Conservation (phyloP, 1,139 yeast genomes). For the Magnusiomyces ingens region DNA sequence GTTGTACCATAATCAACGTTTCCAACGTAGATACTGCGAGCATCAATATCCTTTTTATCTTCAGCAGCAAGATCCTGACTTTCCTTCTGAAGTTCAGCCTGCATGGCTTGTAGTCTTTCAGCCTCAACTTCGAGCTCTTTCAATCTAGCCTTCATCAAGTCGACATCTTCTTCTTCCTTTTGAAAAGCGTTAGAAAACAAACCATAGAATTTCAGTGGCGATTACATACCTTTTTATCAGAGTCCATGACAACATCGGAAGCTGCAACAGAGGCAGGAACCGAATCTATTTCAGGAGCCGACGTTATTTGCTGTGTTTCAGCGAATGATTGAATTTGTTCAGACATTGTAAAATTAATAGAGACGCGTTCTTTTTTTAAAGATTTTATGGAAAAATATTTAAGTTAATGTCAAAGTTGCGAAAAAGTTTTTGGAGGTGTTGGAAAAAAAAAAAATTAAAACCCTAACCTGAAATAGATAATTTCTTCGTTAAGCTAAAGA, state of each 20-base stretch:
- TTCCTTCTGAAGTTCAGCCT: slow-evolving; percentile 43
- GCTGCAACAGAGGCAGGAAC: too few relatives aligned
- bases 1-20: slow-evolving; percentile 77
- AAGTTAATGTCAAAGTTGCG: neutral
- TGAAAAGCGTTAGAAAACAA: neutral
- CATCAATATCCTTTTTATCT: slow-evolving; percentile 56
- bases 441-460: neutral
- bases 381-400: neutral
- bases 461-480: too few relatives aligned
- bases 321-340: neutral
- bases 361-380: neutral
- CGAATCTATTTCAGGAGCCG: too few relatives aligned
- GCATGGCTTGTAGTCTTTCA: slow-evolving; percentile 46
- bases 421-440: neutral
- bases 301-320: neutral
- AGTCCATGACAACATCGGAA: too few relatives aligned
- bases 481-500: too few relatives aligned
- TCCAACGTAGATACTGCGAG: slow-evolving; percentile 79
- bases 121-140: slow-evolving; percentile 49
- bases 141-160: slow-evolving; percentile 33
- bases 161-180: slow-evolving; percentile 20
- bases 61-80: slow-evolving; percentile 38
- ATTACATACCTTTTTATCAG: too few relatives aligned
- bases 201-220: too few relatives aligned
- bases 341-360: neutral